phyloP scores from a whole-genome alignment of 441 rosid genomes.

The Breynia disticha region DNA sequence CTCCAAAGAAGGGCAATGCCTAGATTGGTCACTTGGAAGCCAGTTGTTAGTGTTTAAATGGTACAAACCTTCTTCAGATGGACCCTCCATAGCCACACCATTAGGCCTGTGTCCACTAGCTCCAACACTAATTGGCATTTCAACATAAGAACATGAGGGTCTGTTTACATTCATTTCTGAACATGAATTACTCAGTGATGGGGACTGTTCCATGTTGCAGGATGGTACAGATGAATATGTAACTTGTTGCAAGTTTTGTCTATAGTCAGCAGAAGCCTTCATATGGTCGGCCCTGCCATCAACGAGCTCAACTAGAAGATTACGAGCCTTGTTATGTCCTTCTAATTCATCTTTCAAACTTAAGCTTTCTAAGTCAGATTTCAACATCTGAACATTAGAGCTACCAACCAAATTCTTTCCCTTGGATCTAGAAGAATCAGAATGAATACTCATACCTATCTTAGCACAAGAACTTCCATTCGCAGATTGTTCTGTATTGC shows the following conservation, averaged over 20 bases:
- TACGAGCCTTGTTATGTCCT: conserved; percentile 27
- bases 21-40: conserved; percentile 54
- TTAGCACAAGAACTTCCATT: conserved; percentile 44
- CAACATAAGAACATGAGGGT: conserved; percentile 39
- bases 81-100: conserved; percentile 72
- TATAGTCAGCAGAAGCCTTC: conserved; percentile 39
- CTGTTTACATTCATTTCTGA: conserved; percentile 34
- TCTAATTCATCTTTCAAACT: conserved; percentile 39
- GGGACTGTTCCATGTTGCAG: conserved; percentile 28
- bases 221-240: conserved; percentile 25
- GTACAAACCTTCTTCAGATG: conserved; percentile 66
- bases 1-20: conserved; percentile 48
- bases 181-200: conserved; percentile 27
- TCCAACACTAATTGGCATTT: conserved; percentile 30
- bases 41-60: conserved; percentile 52
- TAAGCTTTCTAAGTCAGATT: conserved; percentile 44
- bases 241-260: conserved; percentile 33
- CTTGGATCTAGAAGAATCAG: conserved; percentile 43
- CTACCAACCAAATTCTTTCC: conserved; percentile 41
- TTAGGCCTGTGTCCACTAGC: conserved; percentile 31
- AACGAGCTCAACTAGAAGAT: conserved; percentile 42
- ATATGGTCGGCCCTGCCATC: conserved; percentile 44
- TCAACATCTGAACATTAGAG: conserved; percentile 39
- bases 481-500: conserved; percentile 47
- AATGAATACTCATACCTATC: conserved; percentile 28